These are phyloP conservation scores for Melampsora larici-populina DNA, from an alignment of 1,284 basidiomycete species.

Conservation along the genomic window DNA sequence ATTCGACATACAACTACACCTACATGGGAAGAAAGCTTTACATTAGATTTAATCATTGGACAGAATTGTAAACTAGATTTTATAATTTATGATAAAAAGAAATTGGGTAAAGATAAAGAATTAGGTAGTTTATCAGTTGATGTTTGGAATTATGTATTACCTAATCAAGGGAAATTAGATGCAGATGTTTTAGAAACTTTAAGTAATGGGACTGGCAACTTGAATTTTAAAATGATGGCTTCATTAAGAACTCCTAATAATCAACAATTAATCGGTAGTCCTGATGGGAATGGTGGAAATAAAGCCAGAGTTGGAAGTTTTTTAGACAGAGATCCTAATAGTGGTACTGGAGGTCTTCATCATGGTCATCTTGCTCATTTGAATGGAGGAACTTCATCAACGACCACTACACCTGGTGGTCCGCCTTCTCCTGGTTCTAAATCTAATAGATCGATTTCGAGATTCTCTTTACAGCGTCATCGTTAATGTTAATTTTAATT, in stretches of 20 bases:
- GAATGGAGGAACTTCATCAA: background rate
- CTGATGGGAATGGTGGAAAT: background rate
- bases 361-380: too few species aligned
- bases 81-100: constrained; percentile 9
- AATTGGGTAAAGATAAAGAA: constrained; percentile 1
- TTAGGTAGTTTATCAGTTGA: background rate
- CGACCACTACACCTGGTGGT: background rate
- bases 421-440: background rate
- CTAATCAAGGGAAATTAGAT: background rate
- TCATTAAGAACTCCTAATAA: background rate
- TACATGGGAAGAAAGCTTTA: background rate
- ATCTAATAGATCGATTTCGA: background rate
- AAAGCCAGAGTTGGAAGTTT: background rate
- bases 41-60: background rate
- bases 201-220: background rate
- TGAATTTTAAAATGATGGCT: background rate
- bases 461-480: background rate
- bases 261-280: background rate
- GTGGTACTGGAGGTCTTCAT: too few species aligned
- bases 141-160: background rate
- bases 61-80: background rate
- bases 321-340: background rate
- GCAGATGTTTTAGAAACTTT: background rate
- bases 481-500: too few species aligned
- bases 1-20: constrained; percentile 10